phyloP scores from a whole-genome alignment of 768 basidiomycete genomes.

The Podaxis sp. region DNA sequence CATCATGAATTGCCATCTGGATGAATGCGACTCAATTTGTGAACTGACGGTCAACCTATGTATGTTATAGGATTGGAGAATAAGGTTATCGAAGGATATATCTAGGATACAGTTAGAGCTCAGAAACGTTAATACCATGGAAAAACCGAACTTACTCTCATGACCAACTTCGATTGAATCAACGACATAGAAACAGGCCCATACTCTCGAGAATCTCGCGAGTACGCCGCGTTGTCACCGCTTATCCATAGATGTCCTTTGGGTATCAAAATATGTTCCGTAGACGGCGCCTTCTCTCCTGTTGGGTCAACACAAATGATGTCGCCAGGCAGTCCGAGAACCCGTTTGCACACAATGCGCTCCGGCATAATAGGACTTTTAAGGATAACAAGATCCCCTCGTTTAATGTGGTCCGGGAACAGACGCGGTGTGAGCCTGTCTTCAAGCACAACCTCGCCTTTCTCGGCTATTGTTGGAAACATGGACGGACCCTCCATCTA shows the following conservation, averaged over 20 bases:
- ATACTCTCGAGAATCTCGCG: conserved; percentile 88
- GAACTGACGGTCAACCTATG: conserved; percentile 27
- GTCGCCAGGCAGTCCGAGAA: conserved; percentile 90
- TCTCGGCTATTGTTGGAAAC: conserved; percentile 67
- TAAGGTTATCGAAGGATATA: conserved; percentile 45
- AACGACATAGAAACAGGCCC: conserved; percentile 87
- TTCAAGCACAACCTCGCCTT: conserved; percentile 65
- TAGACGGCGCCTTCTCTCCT: conserved; percentile 56
- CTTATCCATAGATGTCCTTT: conserved; percentile 86
- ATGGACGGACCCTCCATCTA: conserved; percentile 78
- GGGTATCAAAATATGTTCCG: conserved; percentile 77
- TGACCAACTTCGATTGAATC: conserved; percentile 64
- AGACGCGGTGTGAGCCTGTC: conserved; percentile 54
- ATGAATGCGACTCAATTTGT: neutral
- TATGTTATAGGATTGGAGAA: conserved; percentile 43
- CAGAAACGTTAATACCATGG: neutral
- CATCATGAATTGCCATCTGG: neutral
- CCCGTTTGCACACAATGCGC: conserved; percentile 79
- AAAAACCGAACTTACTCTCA: conserved; percentile 47
- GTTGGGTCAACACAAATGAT: conserved; percentile 86
- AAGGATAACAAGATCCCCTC: conserved; percentile 78
- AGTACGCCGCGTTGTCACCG: conserved; percentile 84
- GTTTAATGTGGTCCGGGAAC: conserved; percentile 45
- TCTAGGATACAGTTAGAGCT: conserved; percentile 24
- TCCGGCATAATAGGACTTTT: conserved; percentile 68